These are phyloP conservation scores for Oryza nivara DNA, from an alignment of 176 grass and related monocot genomes.

Conservation along the genomic window DNA sequence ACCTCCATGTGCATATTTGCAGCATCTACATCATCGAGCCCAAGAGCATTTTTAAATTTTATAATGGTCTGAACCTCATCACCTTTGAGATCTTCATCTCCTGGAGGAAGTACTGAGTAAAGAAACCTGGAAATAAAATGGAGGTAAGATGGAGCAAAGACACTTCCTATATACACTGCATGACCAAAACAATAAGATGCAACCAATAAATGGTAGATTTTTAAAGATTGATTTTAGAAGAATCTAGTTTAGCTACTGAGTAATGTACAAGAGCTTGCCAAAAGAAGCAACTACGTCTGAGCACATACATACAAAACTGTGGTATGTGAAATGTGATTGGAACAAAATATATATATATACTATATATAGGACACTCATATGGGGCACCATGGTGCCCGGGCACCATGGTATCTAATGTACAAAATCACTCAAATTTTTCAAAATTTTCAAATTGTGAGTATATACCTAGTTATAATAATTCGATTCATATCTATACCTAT, in stretches of 20 bases:
- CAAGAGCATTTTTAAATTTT: constrained; percentile 92
- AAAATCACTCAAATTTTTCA: too few species aligned
- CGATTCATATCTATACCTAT: too few species aligned
- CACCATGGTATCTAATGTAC: too few species aligned
- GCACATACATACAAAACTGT: not conserved
- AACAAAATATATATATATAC: not conserved
- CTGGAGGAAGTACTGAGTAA: constrained; percentile 83
- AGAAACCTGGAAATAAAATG: constrained; percentile 72
- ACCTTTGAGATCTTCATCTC: constrained; percentile 81
- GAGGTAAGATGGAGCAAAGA: constrained; percentile 32
- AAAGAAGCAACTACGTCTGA: not conserved
- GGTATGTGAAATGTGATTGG: not conserved
- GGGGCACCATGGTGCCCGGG: too few species aligned
- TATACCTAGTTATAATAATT: too few species aligned
- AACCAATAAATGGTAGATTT: not conserved
- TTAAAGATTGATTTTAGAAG: not conserved
- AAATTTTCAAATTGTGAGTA: too few species aligned
- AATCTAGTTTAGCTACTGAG: not conserved
- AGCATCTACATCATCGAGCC: constrained; percentile 93
- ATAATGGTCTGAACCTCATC: constrained; percentile 77
- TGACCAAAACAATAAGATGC: not conserved
- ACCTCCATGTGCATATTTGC: constrained; percentile 96
- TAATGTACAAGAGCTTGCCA: not conserved
- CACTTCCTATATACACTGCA: not conserved
- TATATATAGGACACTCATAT: not conserved